Evolutionary conservation across 305 asterid species (phyloP), one percentile per base, ranked within the genome.

Genomic region (Plantago coronopus): DNA sequence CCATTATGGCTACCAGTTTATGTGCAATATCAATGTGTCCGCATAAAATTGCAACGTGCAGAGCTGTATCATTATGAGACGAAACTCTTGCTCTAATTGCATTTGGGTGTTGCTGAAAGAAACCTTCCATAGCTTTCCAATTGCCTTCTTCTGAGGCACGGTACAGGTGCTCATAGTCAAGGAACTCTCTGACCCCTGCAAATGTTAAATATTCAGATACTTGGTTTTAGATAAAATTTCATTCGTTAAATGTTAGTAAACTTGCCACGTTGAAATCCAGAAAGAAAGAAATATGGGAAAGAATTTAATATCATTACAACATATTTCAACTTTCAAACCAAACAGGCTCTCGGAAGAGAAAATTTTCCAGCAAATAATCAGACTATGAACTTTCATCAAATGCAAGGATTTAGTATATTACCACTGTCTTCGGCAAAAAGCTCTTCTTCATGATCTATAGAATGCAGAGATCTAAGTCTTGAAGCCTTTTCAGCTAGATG

Each of bases 31-130:
- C 54, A 1, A 57, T 56, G 48, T 70, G 77, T 10, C 77, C 75
- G 4, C 38, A 65, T 21, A 70, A 61, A 62, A 73, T 68, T 34
- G 79, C 79, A 64, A 73, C 31, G 66, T 77, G 79, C 5, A 77
- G 75, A 17, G 75, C 77, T 3, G 73, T 77, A 23, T 77, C 77
- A 2, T 65, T 62, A 18, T 77, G 79, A 2, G 77, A 70, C 20
- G 82, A 70, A 18, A 77, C 20, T 58, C 67, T 77, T 19, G 71
- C 75, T 48, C 61, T 59, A 20, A 70, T 48, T 1, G 68, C 74
- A 0, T 49, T n/a, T 10, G 62, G 66, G 7, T 18, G 25, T 1
- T 17, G 7, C 0, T 43, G 2, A 12, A 63, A 21, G 53, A 69
- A 22, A 4, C 10, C 17, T 40, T 38, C 16, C 23, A 68, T 20